Evolutionary conservation across 2,329 filamentous ascomycete genomes (phyloP), one percentile per base, ranked within the genome.

Genomic region (Apiospora koreana): DNA sequence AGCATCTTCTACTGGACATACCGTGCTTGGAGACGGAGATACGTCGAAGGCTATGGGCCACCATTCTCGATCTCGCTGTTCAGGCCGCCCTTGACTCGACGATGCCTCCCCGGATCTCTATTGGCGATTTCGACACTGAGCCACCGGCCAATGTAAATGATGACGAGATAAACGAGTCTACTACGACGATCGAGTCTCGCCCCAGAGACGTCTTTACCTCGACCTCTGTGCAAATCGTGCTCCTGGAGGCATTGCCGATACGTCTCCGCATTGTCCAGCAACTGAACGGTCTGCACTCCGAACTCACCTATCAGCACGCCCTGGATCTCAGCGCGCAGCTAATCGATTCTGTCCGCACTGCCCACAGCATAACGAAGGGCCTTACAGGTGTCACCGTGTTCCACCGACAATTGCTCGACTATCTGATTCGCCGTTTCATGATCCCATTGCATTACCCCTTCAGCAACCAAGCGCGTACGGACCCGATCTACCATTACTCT

Each of bases 391-490:
- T 77, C n/a, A 79, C 77, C 0, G 35, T 75, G 0, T 86, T 86
- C 70, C 82, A 85, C 50, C 77, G 81, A 1, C 87, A 87, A 70
- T 75, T 89, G 6, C 77, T 88, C 35, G 84, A 88, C 66, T 84
- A 86, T 50, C 79, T 87, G 0, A 80, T 87, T 4, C 85, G 86
- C 6, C 86, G 88, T 18, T 89, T 88, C 74, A 74, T 89, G 2
- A 82, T 90, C 18, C 81, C 84, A 0, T 79, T 91, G 0, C 88
- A 91, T 72, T 83, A 82, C 9, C 80, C 84, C 0, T 88, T 85
- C 74, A 82, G 82, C 46, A 76, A 76, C 46, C 78, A 81, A 71
- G 82, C 85, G 12, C 80, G 76, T 6, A 72, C 74, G 1, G 82
- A 87, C 67, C 86, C 84, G 0, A 70, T 82, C 5, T 89, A 83